Evolutionary conservation across 2,329 filamentous ascomycete genomes (phyloP), one percentile per base, ranked within the genome.

Genomic region (Lachnellula cervina): DNA sequence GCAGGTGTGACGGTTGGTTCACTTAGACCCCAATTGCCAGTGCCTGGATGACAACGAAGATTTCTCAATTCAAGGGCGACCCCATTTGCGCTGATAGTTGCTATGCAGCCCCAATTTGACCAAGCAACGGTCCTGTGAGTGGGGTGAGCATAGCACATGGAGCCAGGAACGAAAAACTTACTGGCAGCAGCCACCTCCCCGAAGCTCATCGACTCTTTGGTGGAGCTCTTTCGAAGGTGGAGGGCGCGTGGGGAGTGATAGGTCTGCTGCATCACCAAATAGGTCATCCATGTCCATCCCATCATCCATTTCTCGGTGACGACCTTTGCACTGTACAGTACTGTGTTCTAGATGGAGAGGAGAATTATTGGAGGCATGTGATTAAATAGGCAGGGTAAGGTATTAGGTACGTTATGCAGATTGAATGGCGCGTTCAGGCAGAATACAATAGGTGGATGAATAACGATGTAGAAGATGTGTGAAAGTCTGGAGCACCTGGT

Each of bases 31-130:
- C 92, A 97, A 42, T 78, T 78, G 2, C 87, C 89, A 71, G 87
- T 81, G 13, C 84, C 78, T 0, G 84, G 80, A 62, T 85, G 79
- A 66, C 87, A 86, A 35, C 83, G 80, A 50, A 96, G 77, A 68
- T 89, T 86, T 57, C 86, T 84, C 46, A 96, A 77, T 67, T 88
- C 84, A 51, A 97, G 75, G 14, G 78, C 79, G 48, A 80, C 80
- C 28, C 89, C 88, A 71, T 92, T 87, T 16, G 82, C 74, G 19
- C 86, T 82, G 62, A 97, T 87, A 52, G 86, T 87, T 28, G 92
- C 92, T 62, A 97, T 89, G 57, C 87, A 90, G 44, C 93, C 93
- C 58, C 84, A 82, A 65, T 86, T 91, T 11, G 93, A 96, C 92
- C 93, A 97, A 32, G 88, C 85, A 52, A 97, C 81, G 61, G 83